Conservation (phyloP, 352 stramenopile species). For the Globisporangium paddicum region DNA sequence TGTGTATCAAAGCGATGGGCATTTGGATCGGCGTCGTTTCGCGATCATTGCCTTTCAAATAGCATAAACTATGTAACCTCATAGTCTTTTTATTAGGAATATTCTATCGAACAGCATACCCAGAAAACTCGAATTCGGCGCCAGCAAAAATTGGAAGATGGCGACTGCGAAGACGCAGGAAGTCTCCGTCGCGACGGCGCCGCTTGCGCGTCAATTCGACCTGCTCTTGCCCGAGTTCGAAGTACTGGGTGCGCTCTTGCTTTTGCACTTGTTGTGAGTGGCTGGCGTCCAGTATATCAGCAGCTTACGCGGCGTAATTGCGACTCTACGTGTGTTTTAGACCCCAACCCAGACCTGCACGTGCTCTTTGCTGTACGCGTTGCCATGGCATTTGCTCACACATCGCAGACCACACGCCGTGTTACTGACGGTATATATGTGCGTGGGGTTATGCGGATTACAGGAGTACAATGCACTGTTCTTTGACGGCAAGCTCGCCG, state of each 20-base stretch:
- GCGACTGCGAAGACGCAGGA: not conserved
- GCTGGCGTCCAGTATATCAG: too few relatives aligned
- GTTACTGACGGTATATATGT: not conserved
- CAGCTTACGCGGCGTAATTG: not conserved
- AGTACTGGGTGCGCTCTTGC: conserved; percentile 34
- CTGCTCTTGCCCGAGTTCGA: conserved; percentile 68
- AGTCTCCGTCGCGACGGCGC: not conserved
- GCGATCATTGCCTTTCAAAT: not conserved
- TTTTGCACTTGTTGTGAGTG: not conserved
- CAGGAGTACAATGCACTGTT: conserved; percentile 85
- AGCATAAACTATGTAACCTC: not conserved
- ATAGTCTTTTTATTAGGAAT: not conserved
- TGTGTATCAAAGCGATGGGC: not conserved
- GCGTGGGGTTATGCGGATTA: not conserved
- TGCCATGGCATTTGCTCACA: not conserved
- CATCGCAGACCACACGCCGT: too few relatives aligned
- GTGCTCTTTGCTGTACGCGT: conserved; percentile 55
- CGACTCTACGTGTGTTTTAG: conserved; percentile 20
- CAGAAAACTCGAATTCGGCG: not conserved
- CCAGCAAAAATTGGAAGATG: not conserved
- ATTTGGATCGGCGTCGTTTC: not conserved
- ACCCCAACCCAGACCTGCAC: conserved; percentile 80
- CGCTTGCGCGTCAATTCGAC: conserved; percentile 21
- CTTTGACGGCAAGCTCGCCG: conserved; percentile 69
- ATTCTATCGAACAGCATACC: not conserved